phyloP scores from a whole-genome alignment of 495 filamentous ascomycete genomes.

The Penicillium turbatum region DNA sequence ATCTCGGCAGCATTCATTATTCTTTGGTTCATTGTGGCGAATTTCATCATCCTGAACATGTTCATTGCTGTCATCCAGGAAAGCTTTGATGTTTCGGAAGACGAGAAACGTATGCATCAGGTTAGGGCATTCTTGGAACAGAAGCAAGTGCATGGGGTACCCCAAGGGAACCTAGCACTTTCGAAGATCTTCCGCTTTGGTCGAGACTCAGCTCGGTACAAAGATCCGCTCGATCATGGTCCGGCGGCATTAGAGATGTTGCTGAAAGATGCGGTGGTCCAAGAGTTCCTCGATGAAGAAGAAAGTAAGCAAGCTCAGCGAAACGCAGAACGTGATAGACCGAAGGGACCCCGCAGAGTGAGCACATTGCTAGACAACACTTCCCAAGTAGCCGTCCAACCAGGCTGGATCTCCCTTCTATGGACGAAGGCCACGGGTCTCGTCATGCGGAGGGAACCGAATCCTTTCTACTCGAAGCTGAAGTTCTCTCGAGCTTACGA shows the following conservation, averaged over 20 bases:
- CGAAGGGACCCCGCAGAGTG: slow-evolving; percentile 24
- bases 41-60: slow-evolving; percentile 98
- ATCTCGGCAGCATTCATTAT: slow-evolving; percentile 90
- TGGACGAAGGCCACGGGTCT: slow-evolving; percentile 52
- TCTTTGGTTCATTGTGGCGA: slow-evolving; percentile 90
- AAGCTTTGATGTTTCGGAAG: slow-evolving; percentile 99
- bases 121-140: slow-evolving; percentile 90
- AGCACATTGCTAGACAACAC: slow-evolving; percentile 20
- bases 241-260: slow-evolving; percentile 90
- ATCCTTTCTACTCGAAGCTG: slow-evolving; percentile 88
- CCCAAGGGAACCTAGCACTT: slow-evolving; percentile 71
- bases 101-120: slow-evolving; percentile 95
- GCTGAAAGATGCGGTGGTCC: slow-evolving; percentile 88
- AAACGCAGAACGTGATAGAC: slow-evolving; percentile 18
- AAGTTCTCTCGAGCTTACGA: slow-evolving; percentile 69
- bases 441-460: slow-evolving; percentile 68
- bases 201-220: slow-evolving; percentile 54
- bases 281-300: slow-evolving; percentile 86
- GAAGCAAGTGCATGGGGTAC: slow-evolving; percentile 70
- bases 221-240: slow-evolving; percentile 84
- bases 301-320: slow-evolving; percentile 27
- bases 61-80: slow-evolving; percentile 99
- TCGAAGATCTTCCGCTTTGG: slow-evolving; percentile 85
- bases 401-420: slow-evolving; percentile 51
- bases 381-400: slow-evolving; percentile 39